phyloP scores from a whole-genome alignment of 2,329 filamentous ascomycete genomes.

The Fusarium pseudoanthophilum region DNA sequence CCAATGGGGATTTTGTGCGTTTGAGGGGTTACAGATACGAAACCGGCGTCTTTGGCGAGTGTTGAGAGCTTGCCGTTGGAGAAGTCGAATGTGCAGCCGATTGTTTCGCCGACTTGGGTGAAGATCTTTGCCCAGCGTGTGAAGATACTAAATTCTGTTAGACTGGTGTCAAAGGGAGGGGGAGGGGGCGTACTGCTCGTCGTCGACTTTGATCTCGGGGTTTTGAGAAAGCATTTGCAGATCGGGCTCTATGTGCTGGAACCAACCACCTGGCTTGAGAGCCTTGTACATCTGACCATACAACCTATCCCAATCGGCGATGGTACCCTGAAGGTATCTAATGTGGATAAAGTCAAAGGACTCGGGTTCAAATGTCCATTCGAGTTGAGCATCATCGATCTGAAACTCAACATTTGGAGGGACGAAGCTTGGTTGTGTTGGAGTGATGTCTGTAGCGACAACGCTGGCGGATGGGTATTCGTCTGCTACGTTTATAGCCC shows the following conservation, averaged over 20 bases:
- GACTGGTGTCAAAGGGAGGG: rapidly evolving
- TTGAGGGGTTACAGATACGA: constrained; percentile 4
- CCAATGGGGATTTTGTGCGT: constrained; percentile 37
- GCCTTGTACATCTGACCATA: constrained; percentile 32
- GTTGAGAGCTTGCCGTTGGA: constrained; percentile 29
- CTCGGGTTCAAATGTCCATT: constrained; percentile 56
- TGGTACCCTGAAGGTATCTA: constrained; percentile 45
- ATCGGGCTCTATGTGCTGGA: constrained; percentile 43
- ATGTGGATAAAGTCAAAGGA: constrained; percentile 50
- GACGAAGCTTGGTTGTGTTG: constrained; percentile 38
- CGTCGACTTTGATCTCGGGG: neutral
- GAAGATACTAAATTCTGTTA: constrained; percentile 17
- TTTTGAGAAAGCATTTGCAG: constrained; percentile 34
- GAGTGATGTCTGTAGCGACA: constrained; percentile 37
- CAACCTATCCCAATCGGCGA: constrained; percentile 45
- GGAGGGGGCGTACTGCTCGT: constrained; percentile 21
- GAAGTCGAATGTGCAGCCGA: constrained; percentile 33
- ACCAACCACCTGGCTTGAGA: constrained; percentile 42
- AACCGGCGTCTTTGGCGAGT: constrained; percentile 24
- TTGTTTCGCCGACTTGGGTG: constrained; percentile 27
- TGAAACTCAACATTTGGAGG: constrained; percentile 53
- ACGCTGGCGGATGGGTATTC: constrained; percentile 37
- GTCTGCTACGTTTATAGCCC: constrained; percentile 40
- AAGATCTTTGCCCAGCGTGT: constrained; percentile 32
- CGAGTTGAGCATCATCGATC: constrained; percentile 49